These are phyloP conservation scores for Magnusiomyces tetraspermus DNA, from an alignment of 1,139 yeast species.

Conservation along the genomic window DNA sequence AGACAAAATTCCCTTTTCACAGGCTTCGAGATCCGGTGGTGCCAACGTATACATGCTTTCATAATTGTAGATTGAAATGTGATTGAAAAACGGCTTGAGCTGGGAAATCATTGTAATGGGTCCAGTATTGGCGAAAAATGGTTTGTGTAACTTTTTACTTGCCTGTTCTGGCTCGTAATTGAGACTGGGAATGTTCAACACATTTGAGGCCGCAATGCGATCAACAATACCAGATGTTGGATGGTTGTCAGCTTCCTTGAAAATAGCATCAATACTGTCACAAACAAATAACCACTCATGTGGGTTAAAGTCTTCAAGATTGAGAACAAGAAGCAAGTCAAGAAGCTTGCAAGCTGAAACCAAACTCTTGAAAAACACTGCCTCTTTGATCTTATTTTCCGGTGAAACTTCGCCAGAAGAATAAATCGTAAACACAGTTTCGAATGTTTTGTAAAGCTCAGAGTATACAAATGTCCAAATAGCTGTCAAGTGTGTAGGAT, in stretches of 20 bases:
- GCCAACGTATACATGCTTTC: constrained; percentile 59
- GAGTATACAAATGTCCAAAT: constrained; percentile 65
- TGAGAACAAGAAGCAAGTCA: constrained; percentile 59
- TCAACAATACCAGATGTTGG: constrained; percentile 36
- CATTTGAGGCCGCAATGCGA: constrained; percentile 25
- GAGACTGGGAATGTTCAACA: constrained; percentile 19
- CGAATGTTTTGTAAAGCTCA: constrained; percentile 48
- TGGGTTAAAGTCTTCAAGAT: constrained; percentile 69
- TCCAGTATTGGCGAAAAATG: constrained; percentile 10
- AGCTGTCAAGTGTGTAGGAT: constrained; percentile 54
- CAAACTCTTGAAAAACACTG: constrained; percentile 17
- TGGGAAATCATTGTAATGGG: constrained; percentile 32
- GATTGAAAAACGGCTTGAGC: constrained; percentile 61
- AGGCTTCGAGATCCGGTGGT: constrained; percentile 39
- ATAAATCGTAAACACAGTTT: constrained; percentile 30
- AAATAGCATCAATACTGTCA: constrained; percentile 58
- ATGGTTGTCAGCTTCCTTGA: constrained; percentile 30
- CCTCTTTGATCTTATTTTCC: constrained; percentile 31
- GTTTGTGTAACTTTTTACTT: constrained; percentile 9
- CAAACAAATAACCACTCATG: constrained; percentile 79
- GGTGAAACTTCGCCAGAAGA: constrained; percentile 33
- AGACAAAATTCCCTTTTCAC: constrained; percentile 44
- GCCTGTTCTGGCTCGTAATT: constrained; percentile 7
- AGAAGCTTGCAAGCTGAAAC: constrained; percentile 63
- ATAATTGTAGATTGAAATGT: constrained; percentile 59